phyloP scores from a whole-genome alignment of 2,329 filamentous ascomycete genomes.

The Scortechinia acanthostroma region DNA sequence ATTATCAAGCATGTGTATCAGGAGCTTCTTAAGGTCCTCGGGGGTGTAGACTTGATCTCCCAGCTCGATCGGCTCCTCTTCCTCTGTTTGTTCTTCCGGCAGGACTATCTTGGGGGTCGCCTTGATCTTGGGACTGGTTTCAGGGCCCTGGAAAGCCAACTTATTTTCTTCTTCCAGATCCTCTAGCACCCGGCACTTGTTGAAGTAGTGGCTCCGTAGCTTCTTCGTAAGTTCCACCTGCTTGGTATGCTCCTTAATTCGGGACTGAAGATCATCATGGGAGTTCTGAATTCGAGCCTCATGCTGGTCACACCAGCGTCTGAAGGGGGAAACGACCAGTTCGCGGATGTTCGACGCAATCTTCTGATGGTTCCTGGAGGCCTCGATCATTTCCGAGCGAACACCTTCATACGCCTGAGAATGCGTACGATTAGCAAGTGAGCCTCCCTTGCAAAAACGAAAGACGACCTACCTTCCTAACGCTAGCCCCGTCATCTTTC shows the following conservation, averaged over 20 bases:
- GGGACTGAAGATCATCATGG: slow-evolving; percentile 83
- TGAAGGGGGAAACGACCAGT: slow-evolving; percentile 87
- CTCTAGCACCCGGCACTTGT: slow-evolving; percentile 93
- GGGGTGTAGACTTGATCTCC: slow-evolving; percentile 80
- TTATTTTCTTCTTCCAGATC: slow-evolving; percentile 98
- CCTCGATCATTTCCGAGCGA: slow-evolving; percentile 84
- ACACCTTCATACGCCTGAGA: slow-evolving; percentile 85
- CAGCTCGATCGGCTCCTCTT: slow-evolving; percentile 80
- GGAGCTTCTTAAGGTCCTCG: slow-evolving; percentile 84
- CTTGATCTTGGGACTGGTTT: slow-evolving; percentile 53
- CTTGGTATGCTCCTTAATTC: slow-evolving; percentile 87
- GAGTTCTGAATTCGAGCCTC: slow-evolving; percentile 85
- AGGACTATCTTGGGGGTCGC: slow-evolving; percentile 82
- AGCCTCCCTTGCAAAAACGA: no score
- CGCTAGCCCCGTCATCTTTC: slow-evolving; percentile 89
- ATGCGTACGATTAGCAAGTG: slow-evolving; percentile 5
- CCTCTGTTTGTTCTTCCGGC: slow-evolving; percentile 59
- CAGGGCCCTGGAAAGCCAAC: slow-evolving; percentile 86
- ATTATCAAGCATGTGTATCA: slow-evolving; percentile 77
- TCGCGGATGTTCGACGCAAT: slow-evolving; percentile 95
- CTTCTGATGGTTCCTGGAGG: slow-evolving; percentile 82
- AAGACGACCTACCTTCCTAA: slow-evolving; percentile 82
- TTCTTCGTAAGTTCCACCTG: slow-evolving; percentile 89
- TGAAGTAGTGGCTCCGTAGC: slow-evolving; percentile 92
- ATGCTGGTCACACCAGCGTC: slow-evolving; percentile 93